phyloP scores from a whole-genome alignment of 257 asterid species.

The Anisodus tanguticus region DNA sequence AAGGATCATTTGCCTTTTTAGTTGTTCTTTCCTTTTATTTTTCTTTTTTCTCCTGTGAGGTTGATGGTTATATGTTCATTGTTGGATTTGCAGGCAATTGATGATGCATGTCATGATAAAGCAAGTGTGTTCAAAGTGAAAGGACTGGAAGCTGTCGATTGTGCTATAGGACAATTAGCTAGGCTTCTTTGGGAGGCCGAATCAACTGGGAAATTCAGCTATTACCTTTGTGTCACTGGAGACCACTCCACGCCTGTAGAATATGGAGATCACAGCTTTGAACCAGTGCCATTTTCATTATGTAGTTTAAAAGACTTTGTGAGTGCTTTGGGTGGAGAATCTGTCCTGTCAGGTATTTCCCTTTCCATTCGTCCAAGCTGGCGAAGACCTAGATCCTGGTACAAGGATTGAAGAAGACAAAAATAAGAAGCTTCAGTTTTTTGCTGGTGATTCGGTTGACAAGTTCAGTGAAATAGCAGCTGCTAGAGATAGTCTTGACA shows the following conservation, averaged over 20 bases:
- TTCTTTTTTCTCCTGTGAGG: neutral
- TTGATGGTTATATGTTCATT: neutral
- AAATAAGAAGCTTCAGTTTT: conserved; percentile 45
- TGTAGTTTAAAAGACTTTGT: conserved; percentile 83
- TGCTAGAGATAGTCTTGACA: conserved; percentile 81
- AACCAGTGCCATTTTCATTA: conserved; percentile 88
- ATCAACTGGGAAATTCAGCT: conserved; percentile 64
- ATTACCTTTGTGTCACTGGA: conserved; percentile 81
- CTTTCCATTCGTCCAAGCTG: conserved; percentile 61
- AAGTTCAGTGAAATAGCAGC: conserved; percentile 84
- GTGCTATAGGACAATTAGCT: conserved; percentile 86
- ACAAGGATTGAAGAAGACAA: conserved; percentile 39
- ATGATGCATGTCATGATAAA: conserved; percentile 98
- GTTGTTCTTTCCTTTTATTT: neutral
- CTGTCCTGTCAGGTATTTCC: conserved; percentile 57
- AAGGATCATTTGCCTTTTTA: neutral
- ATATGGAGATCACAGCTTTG: conserved; percentile 99
- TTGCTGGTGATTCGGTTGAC: conserved; percentile 65
- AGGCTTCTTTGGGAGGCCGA: conserved; percentile 86
- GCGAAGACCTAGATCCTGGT: conserved; percentile 47
- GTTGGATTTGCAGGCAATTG: conserved; percentile 70
- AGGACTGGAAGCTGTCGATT: conserved; percentile 94
- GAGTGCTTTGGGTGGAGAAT: conserved; percentile 75
- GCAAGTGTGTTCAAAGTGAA: conserved; percentile 89
- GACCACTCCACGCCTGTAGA: conserved; percentile 99